Base-by-base conservation (phyloP, 1,139 yeast genomes). In the Yamadazyma spencermartinsiae region DNA sequence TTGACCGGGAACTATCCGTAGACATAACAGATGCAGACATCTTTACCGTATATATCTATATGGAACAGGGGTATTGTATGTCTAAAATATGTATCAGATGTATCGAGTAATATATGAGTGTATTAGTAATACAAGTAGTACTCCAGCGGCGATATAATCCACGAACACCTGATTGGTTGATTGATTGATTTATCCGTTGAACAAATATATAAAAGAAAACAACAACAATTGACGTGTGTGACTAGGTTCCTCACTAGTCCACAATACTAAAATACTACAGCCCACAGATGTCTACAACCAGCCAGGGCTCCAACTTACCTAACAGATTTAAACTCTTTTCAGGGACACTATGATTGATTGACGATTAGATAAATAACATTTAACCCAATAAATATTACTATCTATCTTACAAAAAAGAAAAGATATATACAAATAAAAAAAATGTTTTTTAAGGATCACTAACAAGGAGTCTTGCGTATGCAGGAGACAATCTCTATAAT, bases 1-100 rank as follows among this genome's bases (percentile, higher is more conserved):
- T 24, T 2, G 34, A 28, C 11, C 12, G 17, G 16, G 15, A 13
- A 12, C 43, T 37, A 21, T 35, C 37, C 4, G 42, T 34, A 12
- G 48, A 43, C 32, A 39, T 39, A 21, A 43, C 38, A 5, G 46
- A 43, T 17, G 38, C 20, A 29, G 31, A 29, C 31, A 29, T 29
- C 18, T 10, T 9, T 29, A 12, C 28, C 23, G 17, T 4, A 26
- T 12, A 26, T 26, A 14, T 7, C 5, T 13, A 8, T 20, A 20
- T 20, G 10, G 10, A 20, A 7, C 23, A 8, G 10, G 10, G 7
- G 23, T 7, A 10, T 8, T 20, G 9, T 20, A 20, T 20, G 10
- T 20, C 23, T 8, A 10, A 7, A 20, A 20, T 20, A 20, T n/a
- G n/a, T n/a, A n/a, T n/a, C n/a, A 23, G n/a, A 23, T 23, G 12